Evolutionary conservation across 257 asterid genomes (phyloP).

Genomic region (Buddleja alternifolia): DNA sequence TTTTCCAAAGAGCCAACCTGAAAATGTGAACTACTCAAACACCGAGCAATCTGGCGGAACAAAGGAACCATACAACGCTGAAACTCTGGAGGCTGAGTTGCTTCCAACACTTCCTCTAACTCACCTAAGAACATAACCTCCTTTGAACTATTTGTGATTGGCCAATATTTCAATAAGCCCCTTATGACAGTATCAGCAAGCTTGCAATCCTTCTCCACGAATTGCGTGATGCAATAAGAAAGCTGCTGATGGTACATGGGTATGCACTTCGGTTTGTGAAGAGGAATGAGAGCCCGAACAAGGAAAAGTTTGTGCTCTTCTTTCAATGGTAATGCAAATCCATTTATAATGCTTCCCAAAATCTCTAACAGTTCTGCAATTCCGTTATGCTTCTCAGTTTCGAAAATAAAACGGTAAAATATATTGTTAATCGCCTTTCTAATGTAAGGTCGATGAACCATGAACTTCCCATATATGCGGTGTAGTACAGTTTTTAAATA

Average conservation of each 20-base stretch:
- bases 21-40: constrained; percentile 58
- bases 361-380: constrained; percentile 70
- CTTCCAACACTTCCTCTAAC: constrained; percentile 62
- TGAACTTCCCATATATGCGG: constrained; percentile 69
- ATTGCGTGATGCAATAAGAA: constrained; percentile 59
- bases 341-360: constrained; percentile 70
- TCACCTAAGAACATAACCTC: constrained; percentile 69
- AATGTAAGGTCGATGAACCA: constrained; percentile 73
- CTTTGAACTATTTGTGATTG: constrained; percentile 67
- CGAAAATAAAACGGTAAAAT: constrained; percentile 62
- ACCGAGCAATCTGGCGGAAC: constrained; percentile 49
- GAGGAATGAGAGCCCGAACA: constrained; percentile 67
- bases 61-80: constrained; percentile 64
- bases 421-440: constrained; percentile 67
- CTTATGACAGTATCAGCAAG: constrained; percentile 62
- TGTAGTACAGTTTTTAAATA: constrained; percentile 64
- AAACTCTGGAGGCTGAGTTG: constrained; percentile 59
- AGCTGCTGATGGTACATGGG: constrained; percentile 61
- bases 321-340: constrained; percentile 72
- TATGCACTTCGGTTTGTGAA: constrained; percentile 71
- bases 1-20: constrained; percentile 39
- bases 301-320: constrained; percentile 75
- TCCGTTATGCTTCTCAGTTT: constrained; percentile 73
- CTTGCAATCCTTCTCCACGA: constrained; percentile 65
- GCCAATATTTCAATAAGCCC: constrained; percentile 62